Base-by-base conservation (phyloP, 2,329 filamentous ascomycete genomes). In the Colletotrichum sidae region DNA sequence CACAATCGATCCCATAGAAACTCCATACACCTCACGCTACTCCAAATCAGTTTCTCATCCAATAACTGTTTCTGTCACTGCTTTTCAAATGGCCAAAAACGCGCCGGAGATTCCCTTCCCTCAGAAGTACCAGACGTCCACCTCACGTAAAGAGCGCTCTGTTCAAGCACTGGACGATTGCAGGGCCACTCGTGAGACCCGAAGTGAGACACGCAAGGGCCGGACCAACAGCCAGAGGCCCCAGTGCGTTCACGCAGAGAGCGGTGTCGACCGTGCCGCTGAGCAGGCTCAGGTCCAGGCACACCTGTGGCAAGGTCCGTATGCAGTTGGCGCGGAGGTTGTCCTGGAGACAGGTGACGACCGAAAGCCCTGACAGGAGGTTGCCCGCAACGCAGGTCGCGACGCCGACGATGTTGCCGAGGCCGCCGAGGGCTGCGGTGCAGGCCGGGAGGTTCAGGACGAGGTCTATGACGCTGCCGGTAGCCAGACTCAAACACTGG, bases 31-130 rank as follows among this genome's bases (percentile, higher is more conserved):
- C 25, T 1, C 4, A 25, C 25, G 25, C 25, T 25, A 25, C 25
- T 25, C 25, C 25, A 25, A 25, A 25, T 5, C 25, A 25, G 25
- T 25, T 25, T 25, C 25, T 4, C 25, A 25, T 25, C 1, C 1
- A 25, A 25, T 25, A 25, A 25, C 4, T 25, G 25, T 25, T 25
- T 25, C 4, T 25, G 25, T 25, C 25, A 25, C 25, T 5, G 25
- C 25, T 25, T 25, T 25, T 3, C 25, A 25, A 25, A 25, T 25
- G 25, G 5, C 25, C 25, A 44, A 15, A 2, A 2, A 13, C 9
- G 52, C 70, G 10, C 17, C 64, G 1, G 69, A 75, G 13, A 72
- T 77, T 25, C 75, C 77, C 0, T 79, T 79, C 49, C 25, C 4
- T 25, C 25, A 25, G 4, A 25, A 25, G 4, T 5, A 25, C 3